Base-by-base conservation (phyloP, 2,329 filamentous ascomycete genomes). In the Stagonosporopsis tanaceti region DNA sequence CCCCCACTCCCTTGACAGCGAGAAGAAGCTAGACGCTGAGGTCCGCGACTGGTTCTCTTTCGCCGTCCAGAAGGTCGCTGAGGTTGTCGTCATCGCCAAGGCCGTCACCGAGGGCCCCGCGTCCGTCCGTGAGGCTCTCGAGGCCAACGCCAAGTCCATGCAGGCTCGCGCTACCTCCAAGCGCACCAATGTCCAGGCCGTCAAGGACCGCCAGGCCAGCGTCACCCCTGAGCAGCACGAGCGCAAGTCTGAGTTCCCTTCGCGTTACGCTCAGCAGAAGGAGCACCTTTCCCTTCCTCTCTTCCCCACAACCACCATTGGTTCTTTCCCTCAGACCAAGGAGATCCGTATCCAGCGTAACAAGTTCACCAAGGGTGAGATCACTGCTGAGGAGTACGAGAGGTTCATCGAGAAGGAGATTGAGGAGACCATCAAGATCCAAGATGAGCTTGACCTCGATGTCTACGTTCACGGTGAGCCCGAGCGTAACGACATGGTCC, bases 361-460 rank as follows among this genome's bases (percentile, higher is more conserved):
- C 88, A 97, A 95, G 87, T 92, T 97, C 85, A 96, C 93, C 86
- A 99, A 99, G 89, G 91, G 90, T 77, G 93, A 98, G 81, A 98
- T 99, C 80, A 93, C 89, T 48, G 85, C 89, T 71, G 86, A 89
- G 76, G 84, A 98, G 84, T 99, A 99, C 81, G 95, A 99, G 84
- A 91, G 92, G 81, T 99, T 99, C 87, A 99, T 99, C 72, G 92
- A 98, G 87, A 91, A 96, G 86, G 95, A 99, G 87, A 99, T 99
- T 73, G 85, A 92, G 75, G 89, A 96, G 63, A 92, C 94, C 77
- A 87, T 99, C 82, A 91, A 93, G 85, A 91, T 98, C 80, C 95
- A 99, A 84, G 93, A 98, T 75, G 95, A 98, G 84, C 93, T 99
- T 75, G 93, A 88, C 80, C 89, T 99, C 53, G 95, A 99, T 72